Evolutionary conservation across 2,329 filamentous ascomycete species (phyloP), one percentile per base, ranked within the genome.

Genomic region (Beauveria pseudobassiana): DNA sequence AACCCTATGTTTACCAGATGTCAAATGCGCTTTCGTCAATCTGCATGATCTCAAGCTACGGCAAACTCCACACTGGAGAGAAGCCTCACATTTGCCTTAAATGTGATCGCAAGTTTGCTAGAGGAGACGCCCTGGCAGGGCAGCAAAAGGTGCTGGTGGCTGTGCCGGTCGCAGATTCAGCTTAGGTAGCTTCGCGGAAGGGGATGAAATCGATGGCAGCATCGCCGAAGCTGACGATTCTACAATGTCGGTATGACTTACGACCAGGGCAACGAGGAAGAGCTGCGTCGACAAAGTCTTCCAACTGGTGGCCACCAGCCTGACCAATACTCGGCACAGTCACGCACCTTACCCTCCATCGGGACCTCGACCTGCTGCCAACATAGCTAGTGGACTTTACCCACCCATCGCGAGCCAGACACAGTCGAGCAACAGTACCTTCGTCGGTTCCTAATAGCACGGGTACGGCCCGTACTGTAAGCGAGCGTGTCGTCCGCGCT

Each of bases 1-100:
- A 99, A 76, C 95, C 95, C 0, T 99, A 95, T 71, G 85, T 95
- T 30, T 99, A 87, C 91, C 64, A 91, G 90, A n/a, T 99, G 95
- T 73, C 86, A 93, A 68, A 90, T 95, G 74, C 87, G 93, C 58
- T 99, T 99, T 75, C 86, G 95, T 61, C 87, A 95, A 95, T 65
- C 80, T 98, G 57, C 95, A 99, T 72, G 95, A 99, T 71, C 77
- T 99, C 66, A 99, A 99, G 78, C 46, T 95, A 99, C 73, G 92
- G 89, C 66, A 99, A 99, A 76, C 83, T 99, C 24, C 95, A 99
- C 72, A 98, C 93, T 0, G 95, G 95, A 61, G 95, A 99, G 77
- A 88, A 96, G 70, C 93, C 93, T 14, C 95, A 99, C 69, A 89
- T 95, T 10, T 99, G 95, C 70, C 89, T 90, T 46, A 97, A 96